Conservation (phyloP, 192 early-diverging fungal species). For the Coemansia biformis region DNA sequence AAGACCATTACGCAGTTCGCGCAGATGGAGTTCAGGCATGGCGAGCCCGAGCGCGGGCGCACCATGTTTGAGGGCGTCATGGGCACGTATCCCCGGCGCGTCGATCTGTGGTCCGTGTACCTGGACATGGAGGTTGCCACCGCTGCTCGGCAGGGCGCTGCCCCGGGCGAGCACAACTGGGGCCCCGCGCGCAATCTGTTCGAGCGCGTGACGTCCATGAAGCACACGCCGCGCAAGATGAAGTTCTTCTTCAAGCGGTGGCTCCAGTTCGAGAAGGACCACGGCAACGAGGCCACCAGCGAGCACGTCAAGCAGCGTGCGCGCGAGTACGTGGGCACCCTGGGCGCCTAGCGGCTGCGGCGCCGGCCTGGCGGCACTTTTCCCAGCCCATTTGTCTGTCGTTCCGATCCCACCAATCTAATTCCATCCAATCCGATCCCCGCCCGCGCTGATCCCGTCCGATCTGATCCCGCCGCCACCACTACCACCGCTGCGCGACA, state of each 20-base stretch:
- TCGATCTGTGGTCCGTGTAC: conserved; percentile 96
- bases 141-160: conserved; percentile 21
- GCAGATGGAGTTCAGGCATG: conserved; percentile 95
- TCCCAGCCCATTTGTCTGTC: too few species aligned
- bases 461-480: too few species aligned
- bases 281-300: conserved; percentile 70
- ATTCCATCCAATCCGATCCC: too few species aligned
- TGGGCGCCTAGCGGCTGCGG: conserved; percentile 5
- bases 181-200: conserved; percentile 64
- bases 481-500: too few species aligned
- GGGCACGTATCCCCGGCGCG: conserved; percentile 83
- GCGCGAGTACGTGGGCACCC: conserved; percentile 68
- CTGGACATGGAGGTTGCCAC: conserved; percentile 91
- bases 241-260: conserved; percentile 99
- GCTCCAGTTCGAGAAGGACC: conserved; percentile 88
- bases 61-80: conserved; percentile 97
- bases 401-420: too few species aligned
- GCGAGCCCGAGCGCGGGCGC: conserved; percentile 93
- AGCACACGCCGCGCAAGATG: conserved; percentile 95
- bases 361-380: too few species aligned
- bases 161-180: conserved; percentile 22
- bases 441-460: too few species aligned
- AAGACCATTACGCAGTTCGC: conserved; percentile 94
- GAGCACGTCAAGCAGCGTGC: conserved; percentile 87
- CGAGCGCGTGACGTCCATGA: conserved; percentile 82